Conservation (phyloP, 2,329 filamentous ascomycete genomes). For the Aspergillus candidus region DNA sequence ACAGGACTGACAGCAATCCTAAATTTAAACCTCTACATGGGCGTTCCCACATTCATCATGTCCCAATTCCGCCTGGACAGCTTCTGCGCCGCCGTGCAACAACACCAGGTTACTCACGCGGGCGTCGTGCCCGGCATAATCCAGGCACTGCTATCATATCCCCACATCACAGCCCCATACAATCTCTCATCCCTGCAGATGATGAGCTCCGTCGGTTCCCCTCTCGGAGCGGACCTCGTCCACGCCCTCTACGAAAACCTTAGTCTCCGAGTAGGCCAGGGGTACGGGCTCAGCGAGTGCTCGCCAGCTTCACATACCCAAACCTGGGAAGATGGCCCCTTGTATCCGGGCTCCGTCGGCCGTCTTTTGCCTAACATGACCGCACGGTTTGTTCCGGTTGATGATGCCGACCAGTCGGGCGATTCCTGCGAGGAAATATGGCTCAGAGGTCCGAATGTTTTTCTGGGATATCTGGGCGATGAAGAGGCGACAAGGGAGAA, state of each 20-base stretch:
- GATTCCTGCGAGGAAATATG: slow-evolving; percentile 45
- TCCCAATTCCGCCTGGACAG: slow-evolving; percentile 5
- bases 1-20: no score
- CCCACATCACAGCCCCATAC: slow-evolving; percentile 2
- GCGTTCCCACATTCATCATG: no score
- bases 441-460: slow-evolving; percentile 71
- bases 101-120: slow-evolving; percentile 10
- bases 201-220: slow-evolving; percentile 10
- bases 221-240: slow-evolving; percentile 9
- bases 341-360: slow-evolving; percentile 9
- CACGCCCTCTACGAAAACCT: slow-evolving; percentile 8
- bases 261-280: slow-evolving; percentile 7
- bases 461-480: slow-evolving; percentile 68
- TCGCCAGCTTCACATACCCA: slow-evolving; percentile 10
- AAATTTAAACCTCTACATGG: no score
- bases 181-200: slow-evolving; percentile 10
- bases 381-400: slow-evolving; percentile 5
- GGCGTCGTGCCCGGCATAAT: slow-evolving; percentile 12
- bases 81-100: slow-evolving; percentile 10
- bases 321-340: slow-evolving; percentile 9
- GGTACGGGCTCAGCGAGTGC: slow-evolving; percentile 13
- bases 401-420: slow-evolving; percentile 5
- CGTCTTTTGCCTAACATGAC: slow-evolving; percentile 15
- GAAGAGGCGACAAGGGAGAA: slow-evolving; percentile 60
- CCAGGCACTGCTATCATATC: slow-evolving; percentile 9